Percentiles rank a stretch among this genome's conserved stretches.
These are phyloP conservation scores for Papilionanthe hybrid DNA, from an alignment of 116 monocot species.

Conservation along the genomic window DNA sequence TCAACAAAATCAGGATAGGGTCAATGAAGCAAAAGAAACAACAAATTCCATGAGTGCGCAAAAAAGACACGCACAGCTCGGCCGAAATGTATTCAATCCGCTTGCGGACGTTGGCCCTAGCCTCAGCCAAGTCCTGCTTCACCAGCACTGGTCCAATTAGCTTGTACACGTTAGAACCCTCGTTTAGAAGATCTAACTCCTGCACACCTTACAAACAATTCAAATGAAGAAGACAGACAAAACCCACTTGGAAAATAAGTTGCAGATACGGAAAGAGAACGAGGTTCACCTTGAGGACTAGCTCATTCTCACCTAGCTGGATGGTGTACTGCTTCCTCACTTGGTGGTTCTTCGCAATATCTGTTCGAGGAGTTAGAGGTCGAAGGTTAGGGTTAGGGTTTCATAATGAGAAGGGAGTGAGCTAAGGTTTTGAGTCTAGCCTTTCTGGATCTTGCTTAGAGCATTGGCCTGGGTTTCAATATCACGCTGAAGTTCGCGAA, in stretches of 20 bases:
- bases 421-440: conserved; percentile 4
- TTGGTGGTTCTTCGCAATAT: conserved; percentile 88
- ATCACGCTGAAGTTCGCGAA: conserved; percentile 63
- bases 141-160: conserved; percentile 87
- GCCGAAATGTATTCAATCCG: conserved; percentile 86
- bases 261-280: background rate
- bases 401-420: conserved; percentile 2
- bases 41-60: background rate
- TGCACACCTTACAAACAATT: conserved; percentile 8
- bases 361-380: conserved; percentile 19
- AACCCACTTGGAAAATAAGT: background rate
- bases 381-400: conserved; percentile 18
- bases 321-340: conserved; percentile 94
- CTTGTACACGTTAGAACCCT: conserved; percentile 81
- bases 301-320: conserved; percentile 96
- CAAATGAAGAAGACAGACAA: background rate
- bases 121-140: conserved; percentile 93
- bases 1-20: background rate
- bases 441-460: conserved; percentile 90
- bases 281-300: conserved; percentile 62
- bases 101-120: conserved; percentile 79
- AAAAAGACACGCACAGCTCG: conserved; percentile 49
- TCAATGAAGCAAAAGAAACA: conserved; percentile 7
- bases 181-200: conserved; percentile 71
- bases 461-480: conserved; percentile 64